These are phyloP conservation scores for Laetiporus sulphureus DNA, from an alignment of 1,284 basidiomycete species.

Conservation along the genomic window DNA sequence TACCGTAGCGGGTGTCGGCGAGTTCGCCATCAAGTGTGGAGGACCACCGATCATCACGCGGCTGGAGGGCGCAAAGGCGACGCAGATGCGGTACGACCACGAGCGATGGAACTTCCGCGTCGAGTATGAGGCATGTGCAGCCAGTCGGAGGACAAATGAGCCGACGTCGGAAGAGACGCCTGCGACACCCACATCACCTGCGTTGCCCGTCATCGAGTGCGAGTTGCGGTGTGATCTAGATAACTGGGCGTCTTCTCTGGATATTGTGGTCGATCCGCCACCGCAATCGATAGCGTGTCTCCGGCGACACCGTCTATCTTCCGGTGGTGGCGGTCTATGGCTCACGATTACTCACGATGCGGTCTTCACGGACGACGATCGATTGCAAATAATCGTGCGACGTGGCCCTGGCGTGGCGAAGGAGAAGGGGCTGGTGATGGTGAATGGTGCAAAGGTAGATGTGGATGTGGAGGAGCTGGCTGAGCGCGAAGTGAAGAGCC, in stretches of 20 bases:
- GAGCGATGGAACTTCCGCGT: constrained; percentile 79
- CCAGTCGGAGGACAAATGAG: constrained; percentile 34
- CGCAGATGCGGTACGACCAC: constrained; percentile 79
- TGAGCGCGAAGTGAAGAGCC: constrained; percentile 81
- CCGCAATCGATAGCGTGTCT: constrained; percentile 82
- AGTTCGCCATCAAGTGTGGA: constrained; percentile 92
- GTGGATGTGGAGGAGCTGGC: constrained; percentile 92
- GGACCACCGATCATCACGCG: constrained; percentile 89
- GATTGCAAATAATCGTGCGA: constrained; percentile 69
- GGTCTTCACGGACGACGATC: constrained; percentile 69
- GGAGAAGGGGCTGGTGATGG: constrained; percentile 77
- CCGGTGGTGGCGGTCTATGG: constrained; percentile 94
- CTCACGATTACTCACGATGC: constrained; percentile 88
- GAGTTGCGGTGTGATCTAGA: constrained; percentile 94
- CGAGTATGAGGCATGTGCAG: constrained; percentile 74
- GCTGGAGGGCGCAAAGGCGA: constrained; percentile 73
- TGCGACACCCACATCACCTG: constrained; percentile 15
- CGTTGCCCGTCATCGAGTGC: constrained; percentile 72
- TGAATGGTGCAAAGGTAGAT: constrained; percentile 83
- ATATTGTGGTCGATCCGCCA: constrained; percentile 92
- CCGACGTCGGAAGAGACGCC: constrained; percentile 10
- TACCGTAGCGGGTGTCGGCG: constrained; percentile 83
- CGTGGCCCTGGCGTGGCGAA: constrained; percentile 59
- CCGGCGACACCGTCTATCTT: constrained; percentile 81
- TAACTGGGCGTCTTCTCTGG: constrained; percentile 83